Percentiles rank a stretch among this genome's conserved stretches.
These are phyloP conservation scores for Trichoderma hamatum DNA, from an alignment of 2,329 filamentous ascomycete genomes.

Conservation along the genomic window DNA sequence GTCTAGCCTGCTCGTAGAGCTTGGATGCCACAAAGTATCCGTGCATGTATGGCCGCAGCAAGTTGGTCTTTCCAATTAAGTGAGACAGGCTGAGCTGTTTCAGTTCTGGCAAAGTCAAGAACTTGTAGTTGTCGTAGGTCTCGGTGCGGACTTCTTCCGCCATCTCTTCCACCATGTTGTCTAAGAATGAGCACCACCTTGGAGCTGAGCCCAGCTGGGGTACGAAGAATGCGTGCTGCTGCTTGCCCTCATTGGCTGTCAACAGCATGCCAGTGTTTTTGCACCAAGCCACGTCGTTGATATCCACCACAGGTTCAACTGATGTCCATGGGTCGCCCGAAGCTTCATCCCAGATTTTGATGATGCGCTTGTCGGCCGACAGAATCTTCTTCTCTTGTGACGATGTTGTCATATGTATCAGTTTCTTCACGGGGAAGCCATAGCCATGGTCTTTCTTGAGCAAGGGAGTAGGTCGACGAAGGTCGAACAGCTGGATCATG, in stretches of 20 bases:
- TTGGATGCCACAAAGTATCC: constrained; percentile 97
- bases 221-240: constrained; percentile 94
- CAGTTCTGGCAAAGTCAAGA: constrained; percentile 86
- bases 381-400: constrained; percentile 85
- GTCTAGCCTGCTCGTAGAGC: constrained; percentile 88
- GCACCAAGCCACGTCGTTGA: constrained; percentile 93
- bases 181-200: constrained; percentile 93
- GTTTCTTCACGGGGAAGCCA: constrained; percentile 85
- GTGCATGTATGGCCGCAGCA: constrained; percentile 96
- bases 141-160: constrained; percentile 78
- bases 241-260: constrained; percentile 93
- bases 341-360: constrained; percentile 91
- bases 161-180: constrained; percentile 99
- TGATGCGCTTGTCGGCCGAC: constrained; percentile 90
- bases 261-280: constrained; percentile 92
- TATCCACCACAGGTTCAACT: constrained; percentile 90
- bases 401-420: constrained; percentile 71
- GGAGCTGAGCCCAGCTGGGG: constrained; percentile 91
- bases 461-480: constrained; percentile 83
- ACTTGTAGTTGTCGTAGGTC: constrained; percentile 99
- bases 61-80: constrained; percentile 84
- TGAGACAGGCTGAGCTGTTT: constrained; percentile 84
- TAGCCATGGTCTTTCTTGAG: constrained; percentile 96
- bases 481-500: constrained; percentile 86
- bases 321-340: constrained; percentile 91